Evolutionary conservation across 1,139 yeast genomes (phyloP).

Genomic region (Kurtzmaniella quercitrusa): DNA sequence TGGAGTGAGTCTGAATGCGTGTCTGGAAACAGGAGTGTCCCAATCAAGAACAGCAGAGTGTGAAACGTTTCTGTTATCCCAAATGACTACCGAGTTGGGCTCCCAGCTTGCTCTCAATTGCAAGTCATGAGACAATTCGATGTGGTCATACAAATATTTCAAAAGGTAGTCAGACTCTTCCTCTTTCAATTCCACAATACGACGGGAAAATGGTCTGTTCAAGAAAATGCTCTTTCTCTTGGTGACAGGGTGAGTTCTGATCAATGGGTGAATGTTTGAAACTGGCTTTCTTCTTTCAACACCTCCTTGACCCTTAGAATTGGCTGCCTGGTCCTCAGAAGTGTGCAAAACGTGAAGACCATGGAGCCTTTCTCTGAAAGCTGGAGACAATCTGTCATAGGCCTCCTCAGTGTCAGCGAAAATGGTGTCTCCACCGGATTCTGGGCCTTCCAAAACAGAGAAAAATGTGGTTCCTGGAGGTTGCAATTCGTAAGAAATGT

Average conservation of each 20-base stretch:
- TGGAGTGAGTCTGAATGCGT: constrained; percentile 27
- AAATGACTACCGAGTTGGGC: constrained; percentile 33
- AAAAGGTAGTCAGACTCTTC: constrained; percentile 52
- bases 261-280: constrained; percentile 49
- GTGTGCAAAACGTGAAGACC: constrained; percentile 62
- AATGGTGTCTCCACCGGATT: constrained; percentile 68
- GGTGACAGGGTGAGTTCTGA: constrained; percentile 56
- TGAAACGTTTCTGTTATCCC: constrained; percentile 14
- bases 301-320: constrained; percentile 37
- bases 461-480: constrained; percentile 30
- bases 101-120: constrained; percentile 59
- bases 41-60: constrained; percentile 16
- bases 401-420: constrained; percentile 63
- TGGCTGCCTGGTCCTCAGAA: constrained; percentile 64
- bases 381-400: constrained; percentile 65
- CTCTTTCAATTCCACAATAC: constrained; percentile 50
- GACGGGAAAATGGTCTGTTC: constrained; percentile 50
- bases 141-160: constrained; percentile 45
- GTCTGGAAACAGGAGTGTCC: constrained; percentile 14
- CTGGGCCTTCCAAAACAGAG: constrained; percentile 56
- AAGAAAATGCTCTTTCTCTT: constrained; percentile 48
- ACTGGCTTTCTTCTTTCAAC: constrained; percentile 41
- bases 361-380: constrained; percentile 49
- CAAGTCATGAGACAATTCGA: constrained; percentile 47
- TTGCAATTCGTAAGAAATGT: constrained; percentile 27